These are phyloP conservation scores for Salvia splendens DNA, from an alignment of 257 asterid species.

Conservation along the genomic window DNA sequence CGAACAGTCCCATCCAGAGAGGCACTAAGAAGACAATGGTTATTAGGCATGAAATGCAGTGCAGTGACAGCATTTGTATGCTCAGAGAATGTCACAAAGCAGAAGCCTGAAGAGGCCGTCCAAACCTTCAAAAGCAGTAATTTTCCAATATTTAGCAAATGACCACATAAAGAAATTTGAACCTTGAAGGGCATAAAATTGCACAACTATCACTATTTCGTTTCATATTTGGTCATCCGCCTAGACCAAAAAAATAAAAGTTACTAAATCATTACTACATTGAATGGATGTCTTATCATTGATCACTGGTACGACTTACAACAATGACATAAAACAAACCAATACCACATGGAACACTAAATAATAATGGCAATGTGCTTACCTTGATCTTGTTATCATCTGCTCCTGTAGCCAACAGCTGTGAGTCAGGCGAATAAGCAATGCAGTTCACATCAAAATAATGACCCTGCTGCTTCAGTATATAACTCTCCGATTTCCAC, in stretches of 20 bases:
- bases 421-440: constrained; percentile 93
- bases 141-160: constrained; percentile 20
- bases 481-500: constrained; percentile 96
- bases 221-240: not conserved
- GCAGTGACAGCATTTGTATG: constrained; percentile 95
- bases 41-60: constrained; percentile 83
- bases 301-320: not conserved
- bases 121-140: constrained; percentile 71
- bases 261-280: not conserved
- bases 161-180: not conserved
- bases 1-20: constrained; percentile 98
- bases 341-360: constrained; percentile 13
- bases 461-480: constrained; percentile 98
- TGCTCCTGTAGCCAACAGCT: constrained; percentile 95
- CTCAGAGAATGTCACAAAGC: constrained; percentile 90
- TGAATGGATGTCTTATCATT: constrained; percentile 5
- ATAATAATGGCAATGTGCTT: constrained; percentile 21
- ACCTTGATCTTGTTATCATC: constrained; percentile 99
- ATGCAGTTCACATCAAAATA: constrained; percentile 94
- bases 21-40: constrained; percentile 90
- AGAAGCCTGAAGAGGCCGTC: constrained; percentile 91
- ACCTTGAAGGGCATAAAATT: not conserved
- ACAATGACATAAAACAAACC: not conserved
- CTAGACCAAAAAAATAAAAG: not conserved
- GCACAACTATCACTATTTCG: not conserved